Conservation (phyloP, 225 moss, liverwort and hornwort species). For the Marchantia polymorpha region DNA sequence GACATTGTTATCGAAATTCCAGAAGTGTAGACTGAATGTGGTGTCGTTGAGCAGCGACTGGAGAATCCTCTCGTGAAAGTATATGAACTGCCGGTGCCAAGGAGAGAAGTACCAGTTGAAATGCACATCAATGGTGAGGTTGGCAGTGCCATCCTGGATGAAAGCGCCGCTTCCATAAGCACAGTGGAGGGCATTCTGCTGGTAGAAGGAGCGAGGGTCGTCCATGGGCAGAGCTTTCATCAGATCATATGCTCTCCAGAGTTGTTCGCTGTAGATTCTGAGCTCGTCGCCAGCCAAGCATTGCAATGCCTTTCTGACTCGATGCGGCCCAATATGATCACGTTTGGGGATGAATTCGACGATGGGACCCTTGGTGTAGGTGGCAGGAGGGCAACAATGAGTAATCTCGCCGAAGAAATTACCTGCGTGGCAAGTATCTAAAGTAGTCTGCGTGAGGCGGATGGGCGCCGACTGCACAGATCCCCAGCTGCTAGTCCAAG, state of each 20-base stretch:
- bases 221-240: constrained; percentile 44
- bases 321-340: not conserved
- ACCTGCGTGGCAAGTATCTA: too few species aligned
- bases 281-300: constrained; percentile 7
- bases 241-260: constrained; percentile 40
- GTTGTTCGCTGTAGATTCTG: constrained; percentile 43
- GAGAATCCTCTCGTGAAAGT: constrained; percentile 53
- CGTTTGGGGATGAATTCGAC: too few species aligned
- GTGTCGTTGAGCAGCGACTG: constrained; percentile 45
- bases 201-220: constrained; percentile 47
- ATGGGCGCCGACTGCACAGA: too few species aligned
- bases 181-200: constrained; percentile 51
- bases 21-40: constrained; percentile 45
- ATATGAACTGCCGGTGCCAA: constrained; percentile 48
- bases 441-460: too few species aligned
- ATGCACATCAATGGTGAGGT: constrained; percentile 35
- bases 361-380: too few species aligned
- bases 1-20: constrained; percentile 56
- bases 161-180: constrained; percentile 50
- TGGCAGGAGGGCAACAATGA: too few species aligned
- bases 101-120: constrained; percentile 47
- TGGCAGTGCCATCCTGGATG: not conserved
- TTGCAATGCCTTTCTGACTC: constrained; percentile 8
- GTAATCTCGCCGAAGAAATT: too few species aligned
- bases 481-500: too few species aligned